Conservation (phyloP, 257 asterid genomes). For the Forsythia viridissima region DNA sequence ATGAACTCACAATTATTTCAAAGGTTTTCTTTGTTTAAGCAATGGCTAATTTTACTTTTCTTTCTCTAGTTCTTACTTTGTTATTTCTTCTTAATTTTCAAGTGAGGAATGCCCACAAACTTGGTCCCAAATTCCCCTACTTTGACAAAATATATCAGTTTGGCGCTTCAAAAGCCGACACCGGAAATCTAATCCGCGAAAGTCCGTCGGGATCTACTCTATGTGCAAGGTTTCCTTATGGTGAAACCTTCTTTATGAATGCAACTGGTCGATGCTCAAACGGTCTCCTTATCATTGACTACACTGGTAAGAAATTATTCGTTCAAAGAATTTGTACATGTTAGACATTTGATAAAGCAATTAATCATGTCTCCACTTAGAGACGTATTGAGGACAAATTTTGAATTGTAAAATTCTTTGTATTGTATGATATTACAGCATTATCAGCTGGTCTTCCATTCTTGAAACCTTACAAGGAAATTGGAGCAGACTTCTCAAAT, state of each 20-base stretch:
- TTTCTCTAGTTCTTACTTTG: background rate
- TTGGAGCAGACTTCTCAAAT: background rate
- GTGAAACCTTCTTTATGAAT: background rate
- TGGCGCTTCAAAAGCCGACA: conserved; percentile 11
- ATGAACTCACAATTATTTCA: background rate
- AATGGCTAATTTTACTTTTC: background rate
- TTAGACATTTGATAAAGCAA: too few relatives aligned
- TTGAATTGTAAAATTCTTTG: background rate
- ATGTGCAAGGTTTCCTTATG: conserved; percentile 6
- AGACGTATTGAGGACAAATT: background rate
- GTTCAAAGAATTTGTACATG: background rate
- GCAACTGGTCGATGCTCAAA: conserved; percentile 21
- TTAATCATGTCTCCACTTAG: background rate
- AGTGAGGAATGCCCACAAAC: background rate
- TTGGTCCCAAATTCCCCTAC: background rate
- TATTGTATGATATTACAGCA: background rate
- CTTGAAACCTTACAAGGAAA: conserved; percentile 1
- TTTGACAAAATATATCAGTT: conserved; percentile 19
- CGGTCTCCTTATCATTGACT: conserved; percentile 15
- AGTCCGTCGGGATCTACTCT: background rate
- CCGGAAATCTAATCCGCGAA: conserved; percentile 12
- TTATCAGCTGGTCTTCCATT: conserved; percentile 9
- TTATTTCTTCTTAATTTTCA: background rate
- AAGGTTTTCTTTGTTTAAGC: background rate
- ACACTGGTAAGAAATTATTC: background rate